These are phyloP conservation scores for Ceraceosorus bombacis DNA, from an alignment of 1,284 basidiomycete genomes.

Conservation along the genomic window DNA sequence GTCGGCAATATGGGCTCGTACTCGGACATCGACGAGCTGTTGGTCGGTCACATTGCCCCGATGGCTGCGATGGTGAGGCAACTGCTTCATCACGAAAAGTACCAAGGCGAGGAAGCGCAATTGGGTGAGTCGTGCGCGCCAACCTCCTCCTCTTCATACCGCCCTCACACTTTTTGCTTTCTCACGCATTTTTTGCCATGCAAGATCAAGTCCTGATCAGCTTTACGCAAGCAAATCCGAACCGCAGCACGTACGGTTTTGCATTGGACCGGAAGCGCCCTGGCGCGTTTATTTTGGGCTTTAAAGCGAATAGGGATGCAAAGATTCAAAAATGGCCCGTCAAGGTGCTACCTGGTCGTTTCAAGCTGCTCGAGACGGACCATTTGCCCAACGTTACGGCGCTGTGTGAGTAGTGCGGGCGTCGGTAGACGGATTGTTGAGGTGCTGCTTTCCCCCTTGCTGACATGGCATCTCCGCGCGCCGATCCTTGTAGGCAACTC, in stretches of 20 bases:
- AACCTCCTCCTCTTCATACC: background rate
- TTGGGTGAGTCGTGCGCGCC: constrained; percentile 55
- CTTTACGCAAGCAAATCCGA: constrained; percentile 74
- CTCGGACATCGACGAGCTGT: constrained; percentile 91
- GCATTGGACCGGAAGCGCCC: constrained; percentile 80
- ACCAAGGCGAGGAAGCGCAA: constrained; percentile 75
- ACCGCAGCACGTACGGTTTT: constrained; percentile 91
- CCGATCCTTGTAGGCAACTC: constrained; percentile 27
- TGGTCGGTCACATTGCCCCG: constrained; percentile 93
- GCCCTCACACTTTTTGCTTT: background rate
- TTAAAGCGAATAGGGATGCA: constrained; percentile 64
- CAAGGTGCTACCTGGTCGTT: constrained; percentile 43
- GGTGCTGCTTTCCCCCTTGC: background rate
- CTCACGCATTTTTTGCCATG: background rate
- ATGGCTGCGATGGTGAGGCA: constrained; percentile 91
- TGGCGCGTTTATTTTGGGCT: constrained; percentile 87
- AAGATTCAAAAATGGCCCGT: constrained; percentile 48
- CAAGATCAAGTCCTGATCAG: constrained; percentile 38
- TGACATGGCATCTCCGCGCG: background rate
- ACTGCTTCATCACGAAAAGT: constrained; percentile 91
- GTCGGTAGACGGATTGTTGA: background rate
- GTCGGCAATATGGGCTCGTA: constrained; percentile 77
- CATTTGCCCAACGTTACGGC: constrained; percentile 42
- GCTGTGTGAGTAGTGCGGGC: constrained; percentile 9
- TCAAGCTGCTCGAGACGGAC: constrained; percentile 42